phyloP scores from a whole-genome alignment of 2,329 filamentous ascomycete genomes.

The Penicillium sp. region DNA sequence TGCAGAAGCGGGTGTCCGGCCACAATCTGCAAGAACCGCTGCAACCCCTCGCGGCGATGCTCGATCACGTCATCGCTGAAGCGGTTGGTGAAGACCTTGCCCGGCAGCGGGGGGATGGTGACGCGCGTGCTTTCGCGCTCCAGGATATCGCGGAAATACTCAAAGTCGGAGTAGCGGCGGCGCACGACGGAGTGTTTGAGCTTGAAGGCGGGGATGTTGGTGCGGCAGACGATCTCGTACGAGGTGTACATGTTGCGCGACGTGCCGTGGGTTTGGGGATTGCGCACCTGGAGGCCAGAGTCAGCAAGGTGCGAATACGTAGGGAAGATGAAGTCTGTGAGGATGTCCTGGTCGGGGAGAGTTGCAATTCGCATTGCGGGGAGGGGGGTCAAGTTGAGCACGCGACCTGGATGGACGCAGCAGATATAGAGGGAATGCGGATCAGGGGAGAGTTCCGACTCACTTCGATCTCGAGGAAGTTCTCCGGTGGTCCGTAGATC shows the following conservation, averaged over 20 bases:
- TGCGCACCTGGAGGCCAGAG: constrained; percentile 65
- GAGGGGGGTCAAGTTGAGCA: background rate
- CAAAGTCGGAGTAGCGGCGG: constrained; percentile 94
- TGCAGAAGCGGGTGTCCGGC: constrained; percentile 94
- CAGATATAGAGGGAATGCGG: background rate
- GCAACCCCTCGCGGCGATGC: constrained; percentile 82
- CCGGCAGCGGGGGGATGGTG: constrained; percentile 90
- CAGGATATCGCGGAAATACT: constrained; percentile 97
- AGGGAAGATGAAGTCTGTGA: background rate
- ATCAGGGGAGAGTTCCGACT: constrained; percentile 18
- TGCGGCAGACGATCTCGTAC: constrained; percentile 96
- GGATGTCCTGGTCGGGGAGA: too few species aligned
- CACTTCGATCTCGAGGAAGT: constrained; percentile 98
- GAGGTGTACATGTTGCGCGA: constrained; percentile 97
- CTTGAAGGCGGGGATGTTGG: constrained; percentile 99
- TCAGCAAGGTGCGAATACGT: background rate
- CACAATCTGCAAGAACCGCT: constrained; percentile 96
- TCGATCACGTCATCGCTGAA: constrained; percentile 99
- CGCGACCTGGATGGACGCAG: background rate
- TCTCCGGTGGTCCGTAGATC: constrained; percentile 97
- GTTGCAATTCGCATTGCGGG: background rate
- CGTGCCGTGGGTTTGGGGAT: constrained; percentile 90
- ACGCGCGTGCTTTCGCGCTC: constrained; percentile 93
- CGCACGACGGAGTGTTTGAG: constrained; percentile 83
- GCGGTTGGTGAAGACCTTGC: constrained; percentile 96